These are phyloP conservation scores for Penicillium verrucosum DNA, from an alignment of 2,329 filamentous ascomycete species.

Conservation along the genomic window DNA sequence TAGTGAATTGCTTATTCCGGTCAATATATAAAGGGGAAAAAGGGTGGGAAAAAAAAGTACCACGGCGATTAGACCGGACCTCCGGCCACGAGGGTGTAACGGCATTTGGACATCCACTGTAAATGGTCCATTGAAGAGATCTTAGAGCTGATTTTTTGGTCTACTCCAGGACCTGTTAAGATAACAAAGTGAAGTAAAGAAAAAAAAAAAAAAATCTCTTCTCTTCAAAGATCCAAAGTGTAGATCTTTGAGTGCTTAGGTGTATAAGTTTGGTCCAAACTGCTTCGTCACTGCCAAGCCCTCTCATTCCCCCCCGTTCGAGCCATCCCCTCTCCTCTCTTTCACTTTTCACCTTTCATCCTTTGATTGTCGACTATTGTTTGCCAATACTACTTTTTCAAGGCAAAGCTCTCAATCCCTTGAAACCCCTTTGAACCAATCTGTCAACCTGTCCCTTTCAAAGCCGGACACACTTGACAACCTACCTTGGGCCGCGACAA, in stretches of 20 bases:
- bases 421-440: conserved; percentile 3
- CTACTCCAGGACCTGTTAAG: neutral
- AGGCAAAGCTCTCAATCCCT: conserved; percentile 1
- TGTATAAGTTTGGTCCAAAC: conserved; percentile 4
- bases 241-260: neutral
- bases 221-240: neutral
- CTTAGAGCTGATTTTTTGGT: neutral
- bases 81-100: conserved; percentile 4
- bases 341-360: conserved; percentile 10
- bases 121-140: neutral
- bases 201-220: too few species aligned
- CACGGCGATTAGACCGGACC: neutral
- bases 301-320: conserved; percentile 19
- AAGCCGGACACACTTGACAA: conserved; percentile 9
- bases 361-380: conserved; percentile 3
- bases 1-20: neutral
- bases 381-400: neutral
- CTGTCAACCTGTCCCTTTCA: conserved; percentile 9
- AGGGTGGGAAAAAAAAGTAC: neutral
- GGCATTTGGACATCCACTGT: neutral
- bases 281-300: conserved; percentile 30
- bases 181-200: neutral
- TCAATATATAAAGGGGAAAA: neutral
- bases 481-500: conserved; percentile 17
- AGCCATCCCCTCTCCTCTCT: conserved; percentile 22